phyloP scores from a whole-genome alignment of 306 rosid species.

The Castanea crenata region DNA sequence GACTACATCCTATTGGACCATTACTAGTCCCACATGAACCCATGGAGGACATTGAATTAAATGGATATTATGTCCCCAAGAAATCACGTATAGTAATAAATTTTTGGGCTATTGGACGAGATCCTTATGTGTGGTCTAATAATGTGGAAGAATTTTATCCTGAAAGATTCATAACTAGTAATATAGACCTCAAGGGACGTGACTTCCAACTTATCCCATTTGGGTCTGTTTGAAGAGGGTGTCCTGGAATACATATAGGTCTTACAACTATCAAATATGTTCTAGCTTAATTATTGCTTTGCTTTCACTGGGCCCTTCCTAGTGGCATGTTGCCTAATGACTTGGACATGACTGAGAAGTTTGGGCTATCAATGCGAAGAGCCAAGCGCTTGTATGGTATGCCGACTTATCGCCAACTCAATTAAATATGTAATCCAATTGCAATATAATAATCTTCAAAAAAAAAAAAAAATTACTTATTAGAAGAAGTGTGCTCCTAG shows the following conservation, averaged over 20 bases:
- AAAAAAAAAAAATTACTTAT: no score
- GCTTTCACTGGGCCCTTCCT: slow-evolving; percentile 47
- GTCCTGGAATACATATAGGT: slow-evolving; percentile 45
- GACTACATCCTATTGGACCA: slow-evolving; percentile 38
- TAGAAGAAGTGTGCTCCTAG: no score
- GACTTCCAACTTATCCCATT: slow-evolving; percentile 46
- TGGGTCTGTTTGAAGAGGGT: slow-evolving; percentile 41
- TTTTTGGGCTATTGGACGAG: slow-evolving; percentile 37
- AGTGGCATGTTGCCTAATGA: slow-evolving; percentile 2
- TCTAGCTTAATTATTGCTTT: slow-evolving; percentile 40
- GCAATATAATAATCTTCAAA: no score
- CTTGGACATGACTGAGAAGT: slow-evolving; percentile 33
- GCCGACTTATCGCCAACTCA: slow-evolving; percentile 12
- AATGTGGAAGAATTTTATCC: slow-evolving; percentile 41
- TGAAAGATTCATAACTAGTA: slow-evolving; percentile 29
- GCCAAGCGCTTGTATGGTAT: slow-evolving; percentile 5
- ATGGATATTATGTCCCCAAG: slow-evolving; percentile 33
- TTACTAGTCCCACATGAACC: slow-evolving; percentile 30
- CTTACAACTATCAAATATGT: slow-evolving; percentile 18
- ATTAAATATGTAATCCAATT: neutral
- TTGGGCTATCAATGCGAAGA: slow-evolving; percentile 7
- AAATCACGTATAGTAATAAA: slow-evolving; percentile 34
- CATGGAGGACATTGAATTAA: slow-evolving; percentile 21
- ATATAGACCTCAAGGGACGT: slow-evolving; percentile 21
- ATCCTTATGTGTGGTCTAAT: slow-evolving; percentile 38